Evolutionary conservation across 257 asterid species (phyloP).

Genomic region (Nicotiana sylvestris): DNA sequence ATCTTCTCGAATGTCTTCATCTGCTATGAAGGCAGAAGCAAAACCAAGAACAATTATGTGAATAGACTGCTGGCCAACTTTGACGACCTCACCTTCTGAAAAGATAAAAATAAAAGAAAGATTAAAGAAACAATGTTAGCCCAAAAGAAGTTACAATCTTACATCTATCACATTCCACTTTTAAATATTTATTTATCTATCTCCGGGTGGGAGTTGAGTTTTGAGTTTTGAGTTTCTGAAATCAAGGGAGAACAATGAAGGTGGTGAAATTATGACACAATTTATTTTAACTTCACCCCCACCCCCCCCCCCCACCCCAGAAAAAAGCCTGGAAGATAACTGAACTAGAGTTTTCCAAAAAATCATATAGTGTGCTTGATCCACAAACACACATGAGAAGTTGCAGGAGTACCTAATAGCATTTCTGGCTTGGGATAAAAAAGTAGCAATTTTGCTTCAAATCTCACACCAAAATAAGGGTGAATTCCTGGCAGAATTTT

Average conservation of each 20-base stretch:
- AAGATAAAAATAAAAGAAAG: background rate
- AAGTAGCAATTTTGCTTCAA: conserved; percentile 52
- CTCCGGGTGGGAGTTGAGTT: background rate
- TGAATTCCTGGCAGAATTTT: conserved; percentile 62
- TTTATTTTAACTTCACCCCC: background rate
- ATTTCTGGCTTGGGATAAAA: conserved; percentile 66
- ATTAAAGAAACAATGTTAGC: background rate
- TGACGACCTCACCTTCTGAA: conserved; percentile 81
- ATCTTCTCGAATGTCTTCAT: conserved; percentile 60
- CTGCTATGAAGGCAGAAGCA: conserved; percentile 53
- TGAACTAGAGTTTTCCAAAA: background rate
- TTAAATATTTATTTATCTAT: background rate
- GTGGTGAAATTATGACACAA: background rate
- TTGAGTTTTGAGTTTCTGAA: background rate
- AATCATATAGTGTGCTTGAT: background rate
- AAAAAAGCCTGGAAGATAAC: too few species aligned
- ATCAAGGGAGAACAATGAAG: background rate
- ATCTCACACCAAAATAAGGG: conserved; percentile 57
- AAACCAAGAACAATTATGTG: conserved; percentile 76
- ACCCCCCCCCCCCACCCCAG: too few species aligned
- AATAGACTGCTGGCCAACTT: conserved; percentile 50
- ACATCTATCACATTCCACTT: background rate
- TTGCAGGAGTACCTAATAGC: conserved; percentile 48
- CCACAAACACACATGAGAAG: background rate
- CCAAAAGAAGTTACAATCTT: background rate